Conservation (phyloP, 495 filamentous ascomycete genomes). For the Cetradonia linearis region DNA sequence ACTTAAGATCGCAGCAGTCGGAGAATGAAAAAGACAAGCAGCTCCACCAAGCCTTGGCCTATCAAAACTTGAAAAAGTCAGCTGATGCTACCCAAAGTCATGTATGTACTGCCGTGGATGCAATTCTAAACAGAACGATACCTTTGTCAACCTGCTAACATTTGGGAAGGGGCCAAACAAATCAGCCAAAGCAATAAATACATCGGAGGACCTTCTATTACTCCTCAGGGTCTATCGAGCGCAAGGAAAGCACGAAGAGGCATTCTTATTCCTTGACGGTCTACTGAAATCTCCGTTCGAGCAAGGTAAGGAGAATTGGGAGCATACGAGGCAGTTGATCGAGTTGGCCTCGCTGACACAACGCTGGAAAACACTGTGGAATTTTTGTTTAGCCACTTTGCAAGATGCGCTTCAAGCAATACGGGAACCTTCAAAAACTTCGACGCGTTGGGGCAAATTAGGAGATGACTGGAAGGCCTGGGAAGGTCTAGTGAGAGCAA, state of each 20-base stretch:
- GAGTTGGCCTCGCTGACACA: constrained; percentile 34
- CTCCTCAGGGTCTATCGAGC: constrained; percentile 43
- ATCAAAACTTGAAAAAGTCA: constrained; percentile 49
- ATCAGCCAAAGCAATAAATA: constrained; percentile 43
- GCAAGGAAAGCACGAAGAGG: constrained; percentile 38
- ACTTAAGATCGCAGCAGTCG: constrained; percentile 32
- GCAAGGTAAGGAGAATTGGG: constrained; percentile 43
- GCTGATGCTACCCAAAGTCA: constrained; percentile 38
- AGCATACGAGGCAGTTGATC: constrained; percentile 39
- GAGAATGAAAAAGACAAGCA: constrained; percentile 42
- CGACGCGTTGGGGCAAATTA: constrained; percentile 17
- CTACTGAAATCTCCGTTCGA: constrained; percentile 40
- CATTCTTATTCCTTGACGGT: constrained; percentile 42
- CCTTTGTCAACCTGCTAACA: constrained; percentile 19
- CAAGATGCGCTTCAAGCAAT: constrained; percentile 31
- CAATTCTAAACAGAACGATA: not conserved
- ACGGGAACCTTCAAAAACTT: not conserved
- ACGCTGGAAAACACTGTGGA: constrained; percentile 39
- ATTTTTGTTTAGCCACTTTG: constrained; percentile 36
- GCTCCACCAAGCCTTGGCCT: constrained; percentile 48
- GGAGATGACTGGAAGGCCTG: constrained; percentile 51
- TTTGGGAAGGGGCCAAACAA: constrained; percentile 29
- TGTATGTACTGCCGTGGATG: not conserved
- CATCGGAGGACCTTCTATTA: constrained; percentile 44
- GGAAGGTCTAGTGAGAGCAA: constrained; percentile 33